Base-by-base conservation (phyloP, 768 basidiomycete genomes). In the Lactarius evosmus region DNA sequence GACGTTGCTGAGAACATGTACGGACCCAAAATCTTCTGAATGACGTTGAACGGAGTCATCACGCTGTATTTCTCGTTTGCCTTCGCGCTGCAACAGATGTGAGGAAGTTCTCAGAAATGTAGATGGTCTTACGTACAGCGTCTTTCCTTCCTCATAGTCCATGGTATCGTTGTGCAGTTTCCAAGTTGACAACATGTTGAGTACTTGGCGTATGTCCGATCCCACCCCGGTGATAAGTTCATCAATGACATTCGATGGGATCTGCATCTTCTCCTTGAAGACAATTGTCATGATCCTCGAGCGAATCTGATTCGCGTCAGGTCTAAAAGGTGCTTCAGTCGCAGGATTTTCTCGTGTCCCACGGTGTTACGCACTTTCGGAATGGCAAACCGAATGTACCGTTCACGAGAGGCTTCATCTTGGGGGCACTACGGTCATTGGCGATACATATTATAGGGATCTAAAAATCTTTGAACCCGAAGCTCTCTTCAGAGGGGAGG, bases 171-270 rank as follows among this genome's bases (percentile, higher is more conserved):
- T 88, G 9, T 89, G 89, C n/a, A 98, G 75, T 70, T 88, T 94
- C 92, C 94, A 98, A 0, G 96, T 98, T 5, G 97, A 96, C 14
- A 99, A 79, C 94, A 99, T 98, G 74, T 98, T 98, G 64, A 99
- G 77, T 22, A 98, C 93, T 73, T 96, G 96, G 3, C 97, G 90
- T 62, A 99, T 96, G 75, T 99, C 97, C 2, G 95, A 96, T 69
- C 97, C 92, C 2, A 94, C 82, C 5, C 96, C 91, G 2, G 78
- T 75, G 61, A 98, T 84, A 34, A 99, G 88, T 73, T 97, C 92
- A 71, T 99, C 97, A 36, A 98, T 75, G 46, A 95, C 96, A 62
- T 92, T 92, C 0, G 87, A 85, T 0, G 92, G 89, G n/a, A 98
- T 78, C 74, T 92, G 90, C 85, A 99, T 83, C 69, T 92, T 91